These are phyloP conservation scores for Pleurotus sapidus DNA, from an alignment of 768 basidiomycete genomes.

Conservation along the genomic window DNA sequence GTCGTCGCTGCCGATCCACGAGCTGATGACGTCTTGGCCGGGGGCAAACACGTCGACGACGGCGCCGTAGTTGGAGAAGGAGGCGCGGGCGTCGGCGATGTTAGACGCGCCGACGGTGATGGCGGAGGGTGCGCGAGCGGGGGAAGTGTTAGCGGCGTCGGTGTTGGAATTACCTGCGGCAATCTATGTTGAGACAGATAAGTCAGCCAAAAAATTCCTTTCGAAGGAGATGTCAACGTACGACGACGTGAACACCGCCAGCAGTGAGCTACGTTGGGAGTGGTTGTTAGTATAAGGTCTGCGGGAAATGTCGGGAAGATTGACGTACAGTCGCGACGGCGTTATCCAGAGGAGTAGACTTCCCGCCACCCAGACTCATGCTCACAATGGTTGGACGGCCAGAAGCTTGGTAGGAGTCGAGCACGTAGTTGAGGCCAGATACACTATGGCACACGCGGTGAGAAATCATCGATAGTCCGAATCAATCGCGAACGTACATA, in stretches of 20 bases:
- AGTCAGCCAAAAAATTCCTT: not conserved
- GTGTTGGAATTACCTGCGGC: slow-evolving; percentile 33
- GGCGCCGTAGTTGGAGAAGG: slow-evolving; percentile 37
- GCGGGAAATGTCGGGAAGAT: not conserved
- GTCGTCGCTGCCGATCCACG: slow-evolving; percentile 25
- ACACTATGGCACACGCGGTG: slow-evolving; percentile 16
- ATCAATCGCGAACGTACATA: slow-evolving; percentile 15
- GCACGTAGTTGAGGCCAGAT: slow-evolving; percentile 30
- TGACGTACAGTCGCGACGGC: slow-evolving; percentile 25
- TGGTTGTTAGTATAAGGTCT: not conserved
- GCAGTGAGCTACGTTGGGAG: slow-evolving; percentile 18
- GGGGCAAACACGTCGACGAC: slow-evolving; percentile 40
- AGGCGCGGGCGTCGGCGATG: slow-evolving; percentile 30
- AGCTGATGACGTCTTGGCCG: slow-evolving; percentile 27
- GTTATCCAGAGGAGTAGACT: slow-evolving; percentile 23
- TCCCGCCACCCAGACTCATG: slow-evolving; percentile 33
- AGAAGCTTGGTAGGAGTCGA: slow-evolving; percentile 13
- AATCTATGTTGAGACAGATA: not conserved
- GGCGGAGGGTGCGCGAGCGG: slow-evolving; percentile 30
- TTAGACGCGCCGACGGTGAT: slow-evolving; percentile 38
- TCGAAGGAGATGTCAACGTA: not conserved
- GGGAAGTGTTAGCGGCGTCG: slow-evolving; percentile 28
- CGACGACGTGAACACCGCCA: slow-evolving; percentile 28
- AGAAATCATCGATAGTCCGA: not conserved
- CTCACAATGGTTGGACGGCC: slow-evolving; percentile 30